phyloP scores from a whole-genome alignment of 495 filamentous ascomycete genomes.

The Immersiella caudata region DNA sequence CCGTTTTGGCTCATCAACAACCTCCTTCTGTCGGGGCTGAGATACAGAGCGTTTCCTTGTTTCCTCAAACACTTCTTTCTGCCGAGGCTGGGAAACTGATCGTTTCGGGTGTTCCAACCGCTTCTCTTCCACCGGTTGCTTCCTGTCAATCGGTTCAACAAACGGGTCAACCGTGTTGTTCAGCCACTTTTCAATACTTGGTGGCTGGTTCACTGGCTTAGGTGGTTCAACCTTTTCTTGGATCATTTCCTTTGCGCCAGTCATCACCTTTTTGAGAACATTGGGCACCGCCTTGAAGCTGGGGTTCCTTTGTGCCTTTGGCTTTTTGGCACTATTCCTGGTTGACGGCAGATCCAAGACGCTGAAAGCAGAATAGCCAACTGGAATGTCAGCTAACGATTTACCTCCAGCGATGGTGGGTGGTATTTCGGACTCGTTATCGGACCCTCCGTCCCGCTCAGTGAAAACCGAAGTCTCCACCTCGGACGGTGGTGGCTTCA shows the following conservation, averaged over 20 bases:
- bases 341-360: slow-evolving; percentile 53
- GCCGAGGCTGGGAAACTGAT: slow-evolving; percentile 6
- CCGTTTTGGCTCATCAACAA: neutral
- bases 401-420: slow-evolving; percentile 49
- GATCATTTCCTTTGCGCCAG: slow-evolving; percentile 57
- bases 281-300: slow-evolving; percentile 57
- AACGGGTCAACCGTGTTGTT: slow-evolving; percentile 75
- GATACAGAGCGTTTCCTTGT: slow-evolving; percentile 11
- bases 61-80: neutral
- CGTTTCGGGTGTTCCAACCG: neutral
- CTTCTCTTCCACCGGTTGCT: slow-evolving; percentile 26
- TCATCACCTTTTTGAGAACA: slow-evolving; percentile 58
- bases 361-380: slow-evolving; percentile 62
- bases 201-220: slow-evolving; percentile 51
- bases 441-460: slow-evolving; percentile 19
- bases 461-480: neutral
- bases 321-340: slow-evolving; percentile 44
- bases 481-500: slow-evolving; percentile 1
- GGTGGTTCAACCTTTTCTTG: slow-evolving; percentile 56
- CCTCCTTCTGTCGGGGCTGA: neutral
- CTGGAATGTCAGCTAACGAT: slow-evolving; percentile 56
- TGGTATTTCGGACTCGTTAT: slow-evolving; percentile 37
- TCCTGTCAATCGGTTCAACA: slow-evolving; percentile 51
- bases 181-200: slow-evolving; percentile 76
- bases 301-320: slow-evolving; percentile 45